Base-by-base conservation (phyloP, 371 early-diverging fungal genomes). In the Mucor plumbeus region DNA sequence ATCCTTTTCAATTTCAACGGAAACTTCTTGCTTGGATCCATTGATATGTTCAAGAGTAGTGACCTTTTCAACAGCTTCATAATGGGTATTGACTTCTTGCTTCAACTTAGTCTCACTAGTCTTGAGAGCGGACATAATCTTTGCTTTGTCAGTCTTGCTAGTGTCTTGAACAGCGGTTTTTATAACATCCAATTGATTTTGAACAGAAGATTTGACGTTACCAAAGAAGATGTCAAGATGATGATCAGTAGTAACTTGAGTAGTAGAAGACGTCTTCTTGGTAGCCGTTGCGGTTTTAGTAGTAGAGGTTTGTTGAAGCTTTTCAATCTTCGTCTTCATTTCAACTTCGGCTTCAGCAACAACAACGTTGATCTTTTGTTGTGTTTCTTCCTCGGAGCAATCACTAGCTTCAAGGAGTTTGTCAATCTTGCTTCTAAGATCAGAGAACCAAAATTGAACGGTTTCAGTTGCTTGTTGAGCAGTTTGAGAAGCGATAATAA, bases 181-280 rank as follows among this genome's bases (percentile, higher is more conserved):
- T 36, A 79, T 63, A 13, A 64, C 60, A 0, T 70, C 56, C 21
- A 79, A 50, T 40, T 79, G 79, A 5, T 33, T 59, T n/a, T 66
- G 59, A 19, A 67, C 67, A 61, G 64, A 76, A 7, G 66, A 64
- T 11, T 70, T 72, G 50, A 79, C 34, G 40, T 76, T 70, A 7
- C 69, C 71, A 63, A 72, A 74, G 74, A 76, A 79, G 19, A 63
- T 65, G 26, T 75, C 79, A 15, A 78, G 54, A 61, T 72, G 72
- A 36, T 65, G 71, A 7, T 71, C 67, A 19, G 68, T 59, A 8
- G 71, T 55, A 4, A 64, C 64, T 43, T 65, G 57, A 19, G 71
- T 57, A 7, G 64, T 47, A 34, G 34, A 10, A 4, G 54, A 40
- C 0, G 53, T 19, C 19, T 59, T 56, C 33, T 38, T 48, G 26